These are phyloP conservation scores for Quercus phellos DNA, from an alignment of 331 rosid genomes.

Conservation along the genomic window DNA sequence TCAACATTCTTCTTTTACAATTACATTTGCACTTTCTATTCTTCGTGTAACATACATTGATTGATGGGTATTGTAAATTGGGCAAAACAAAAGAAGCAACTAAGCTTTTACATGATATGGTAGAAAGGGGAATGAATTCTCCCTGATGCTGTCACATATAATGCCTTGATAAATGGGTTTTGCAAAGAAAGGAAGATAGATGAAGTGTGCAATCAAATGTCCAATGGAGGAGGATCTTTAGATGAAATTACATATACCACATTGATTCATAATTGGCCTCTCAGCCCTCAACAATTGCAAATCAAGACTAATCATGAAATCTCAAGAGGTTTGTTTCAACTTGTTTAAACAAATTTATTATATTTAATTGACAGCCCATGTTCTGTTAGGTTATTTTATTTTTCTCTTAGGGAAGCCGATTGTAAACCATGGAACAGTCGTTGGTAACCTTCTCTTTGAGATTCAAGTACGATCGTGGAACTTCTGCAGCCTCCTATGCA, in stretches of 20 bases:
- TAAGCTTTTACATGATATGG: constrained; percentile 54
- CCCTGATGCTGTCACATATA: constrained; percentile 56
- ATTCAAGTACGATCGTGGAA: constrained; percentile 13
- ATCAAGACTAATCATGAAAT: constrained; percentile 37
- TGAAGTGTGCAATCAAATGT: constrained; percentile 36
- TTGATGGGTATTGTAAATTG: constrained; percentile 61
- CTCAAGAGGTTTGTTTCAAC: background rate
- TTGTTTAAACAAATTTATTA: background rate
- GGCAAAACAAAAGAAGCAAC: constrained; percentile 59
- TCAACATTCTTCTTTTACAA: too few relatives aligned
- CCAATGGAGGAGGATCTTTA: constrained; percentile 30
- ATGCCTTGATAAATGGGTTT: constrained; percentile 48
- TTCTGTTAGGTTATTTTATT: constrained; percentile 1
- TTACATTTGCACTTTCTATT: constrained; percentile 33
- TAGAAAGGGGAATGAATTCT: constrained; percentile 56
- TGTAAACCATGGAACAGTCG: constrained; percentile 14
- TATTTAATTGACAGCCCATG: constrained; percentile 19
- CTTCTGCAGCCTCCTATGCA: constrained; percentile 87
- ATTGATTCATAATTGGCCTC: constrained; percentile 39
- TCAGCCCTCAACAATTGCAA: constrained; percentile 27
- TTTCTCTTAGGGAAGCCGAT: background rate
- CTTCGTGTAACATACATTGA: constrained; percentile 16
- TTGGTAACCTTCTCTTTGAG: constrained; percentile 14
- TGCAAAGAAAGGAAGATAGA: constrained; percentile 44
- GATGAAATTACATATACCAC: constrained; percentile 48